Base-by-base conservation (phyloP, 805 yeast genomes). In the Nakazawaea siamensis region DNA sequence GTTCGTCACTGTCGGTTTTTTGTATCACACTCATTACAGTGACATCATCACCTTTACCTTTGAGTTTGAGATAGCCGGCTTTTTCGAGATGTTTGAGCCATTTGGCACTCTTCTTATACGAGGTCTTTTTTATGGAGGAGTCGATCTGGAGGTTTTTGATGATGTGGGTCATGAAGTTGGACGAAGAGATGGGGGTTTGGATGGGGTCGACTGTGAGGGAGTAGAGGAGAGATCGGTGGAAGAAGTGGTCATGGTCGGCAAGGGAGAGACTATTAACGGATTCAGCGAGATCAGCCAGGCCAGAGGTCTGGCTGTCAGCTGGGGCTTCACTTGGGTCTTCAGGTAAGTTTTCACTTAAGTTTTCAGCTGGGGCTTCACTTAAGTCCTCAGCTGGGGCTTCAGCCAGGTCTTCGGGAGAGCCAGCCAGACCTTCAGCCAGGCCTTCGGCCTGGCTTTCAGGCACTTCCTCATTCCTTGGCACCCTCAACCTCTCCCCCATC, bases 31-130 rank as follows among this genome's bases (percentile, higher is more conserved):
- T 60, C 2, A 67, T 61, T 15, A 90, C 62, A 1, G 70, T 66
- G 18, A 87, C 59, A 48, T 83, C 94, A 39, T 88, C 96, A 25
- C 79, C 92, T 49, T 85, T 83, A 6, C 95, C 97, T 45, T 87
- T 85, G 18, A 79, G 53, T 38, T 75, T 76, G 16, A 92, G 41
- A 37, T 78, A 71, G 1, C 75, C 74, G 29, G 68, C 66, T 52
- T 86, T 90, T 44, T 84, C 95, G 78, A 88, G 85, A 5, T 82
- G 77, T 50, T 86, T 90, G 36, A 90, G 58, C 49, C 80, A 86
- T 53, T 87, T 88, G 11, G 87, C 70, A 4, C 90, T 75, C 50
- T 90, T 90, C 55, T 83, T 87, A 94, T 94, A 90, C 3, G 87
- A 73, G 0, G 95, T 77, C 49, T 76, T 80, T 55, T 87, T 88